Conservation (phyloP, 495 filamentous ascomycete species). For the Sordaria brevicollis region DNA sequence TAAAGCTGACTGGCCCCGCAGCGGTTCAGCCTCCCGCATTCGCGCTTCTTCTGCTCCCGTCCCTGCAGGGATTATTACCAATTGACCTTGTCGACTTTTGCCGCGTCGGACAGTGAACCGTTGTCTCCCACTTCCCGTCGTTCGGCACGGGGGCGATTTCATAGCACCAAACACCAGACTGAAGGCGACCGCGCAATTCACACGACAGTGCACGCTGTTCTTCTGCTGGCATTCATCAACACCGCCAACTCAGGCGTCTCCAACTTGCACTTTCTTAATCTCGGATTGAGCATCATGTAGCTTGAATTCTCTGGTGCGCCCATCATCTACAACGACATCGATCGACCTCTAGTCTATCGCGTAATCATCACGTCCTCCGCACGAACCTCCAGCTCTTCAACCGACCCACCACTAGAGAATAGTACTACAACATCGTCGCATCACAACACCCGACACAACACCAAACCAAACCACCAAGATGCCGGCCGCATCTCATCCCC, state of each 20-base stretch:
- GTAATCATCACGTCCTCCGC: not conserved
- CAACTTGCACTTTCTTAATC: not conserved
- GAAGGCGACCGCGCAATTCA: not conserved
- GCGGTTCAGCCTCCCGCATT: not conserved
- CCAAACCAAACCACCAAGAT: conserved; percentile 32
- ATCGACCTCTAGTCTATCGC: not conserved
- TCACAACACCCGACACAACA: not conserved
- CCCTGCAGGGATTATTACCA: not conserved
- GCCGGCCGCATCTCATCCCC: conserved; percentile 56
- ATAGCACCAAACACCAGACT: not conserved
- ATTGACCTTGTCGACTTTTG: not conserved
- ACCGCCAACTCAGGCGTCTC: not conserved
- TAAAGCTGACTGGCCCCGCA: not conserved
- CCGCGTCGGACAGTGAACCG: not conserved
- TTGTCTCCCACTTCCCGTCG: not conserved
- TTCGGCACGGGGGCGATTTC: not conserved
- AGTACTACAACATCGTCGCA: not conserved
- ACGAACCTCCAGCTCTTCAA: not conserved
- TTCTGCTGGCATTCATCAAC: not conserved
- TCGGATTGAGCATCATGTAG: not conserved
- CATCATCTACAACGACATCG: not conserved
- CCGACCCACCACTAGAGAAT: not conserved
- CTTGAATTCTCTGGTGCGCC: not conserved
- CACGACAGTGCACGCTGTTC: not conserved
- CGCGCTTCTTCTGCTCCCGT: not conserved